Conservation (phyloP, 1,284 basidiomycete species). For the Meira miltonrushii region DNA sequence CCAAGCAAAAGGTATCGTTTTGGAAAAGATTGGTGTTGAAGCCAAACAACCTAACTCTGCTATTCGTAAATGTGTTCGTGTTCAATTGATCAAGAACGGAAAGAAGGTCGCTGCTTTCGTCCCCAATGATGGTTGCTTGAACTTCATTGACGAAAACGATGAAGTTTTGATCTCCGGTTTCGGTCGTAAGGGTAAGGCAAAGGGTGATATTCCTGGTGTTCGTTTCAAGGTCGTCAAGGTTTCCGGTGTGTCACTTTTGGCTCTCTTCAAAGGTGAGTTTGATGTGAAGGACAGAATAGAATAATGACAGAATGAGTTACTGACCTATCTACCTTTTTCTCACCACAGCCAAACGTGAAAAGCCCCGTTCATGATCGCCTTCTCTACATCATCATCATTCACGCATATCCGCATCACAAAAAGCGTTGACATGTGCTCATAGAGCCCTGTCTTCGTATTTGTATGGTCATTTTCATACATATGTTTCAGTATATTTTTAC, state of each 20-base stretch:
- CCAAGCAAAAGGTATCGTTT: conserved; percentile 99
- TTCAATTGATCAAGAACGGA: conserved; percentile 99
- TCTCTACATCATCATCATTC: not conserved
- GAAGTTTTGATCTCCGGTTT: conserved; percentile 99
- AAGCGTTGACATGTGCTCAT: not conserved
- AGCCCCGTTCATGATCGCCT: not conserved
- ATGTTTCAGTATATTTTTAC: too few relatives aligned
- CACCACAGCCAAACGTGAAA: not conserved
- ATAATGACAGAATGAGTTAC: conserved; percentile 6
- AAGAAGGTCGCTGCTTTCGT: conserved; percentile 68
- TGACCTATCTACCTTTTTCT: not conserved
- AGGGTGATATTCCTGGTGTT: conserved; percentile 82
- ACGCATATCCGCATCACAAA: not conserved
- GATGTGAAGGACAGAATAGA: conserved; percentile 46
- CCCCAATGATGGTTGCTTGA: conserved; percentile 92
- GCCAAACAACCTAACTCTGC: conserved; percentile 92
- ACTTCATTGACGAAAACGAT: conserved; percentile 96
- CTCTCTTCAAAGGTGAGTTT: conserved; percentile 45
- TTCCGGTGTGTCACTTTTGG: conserved; percentile 84
- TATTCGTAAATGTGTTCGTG: conserved; percentile 94
- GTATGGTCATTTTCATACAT: too few relatives aligned
- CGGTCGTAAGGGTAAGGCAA: conserved; percentile 98
- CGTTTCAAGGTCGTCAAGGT: conserved; percentile 99
- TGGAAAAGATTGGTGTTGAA: conserved; percentile 86
- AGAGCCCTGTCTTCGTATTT: too few relatives aligned